Conservation (phyloP, 768 basidiomycete genomes). For the Calocybe gangraenosa region DNA sequence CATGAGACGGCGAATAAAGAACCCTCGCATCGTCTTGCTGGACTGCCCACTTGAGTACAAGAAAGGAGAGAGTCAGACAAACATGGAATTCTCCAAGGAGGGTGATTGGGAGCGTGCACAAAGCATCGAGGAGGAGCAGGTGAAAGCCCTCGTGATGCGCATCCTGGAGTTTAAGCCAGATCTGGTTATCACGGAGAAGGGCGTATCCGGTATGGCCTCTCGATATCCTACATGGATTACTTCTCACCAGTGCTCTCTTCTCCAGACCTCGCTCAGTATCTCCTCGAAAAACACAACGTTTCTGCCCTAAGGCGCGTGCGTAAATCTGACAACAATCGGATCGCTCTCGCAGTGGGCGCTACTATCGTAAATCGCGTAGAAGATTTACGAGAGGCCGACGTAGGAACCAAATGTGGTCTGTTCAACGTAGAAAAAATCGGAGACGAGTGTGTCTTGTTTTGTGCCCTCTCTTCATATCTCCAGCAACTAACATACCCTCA, state of each 20-base stretch:
- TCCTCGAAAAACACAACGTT: slow-evolving; percentile 82
- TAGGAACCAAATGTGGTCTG: slow-evolving; percentile 92
- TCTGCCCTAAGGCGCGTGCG: slow-evolving; percentile 96
- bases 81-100: slow-evolving; percentile 96
- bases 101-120: slow-evolving; percentile 89
- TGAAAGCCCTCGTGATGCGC: slow-evolving; percentile 79
- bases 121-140: slow-evolving; percentile 96
- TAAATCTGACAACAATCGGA: slow-evolving; percentile 98
- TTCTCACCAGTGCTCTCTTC: not conserved
- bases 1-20: slow-evolving; percentile 88
- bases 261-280: slow-evolving; percentile 88
- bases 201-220: slow-evolving; percentile 74
- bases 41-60: slow-evolving; percentile 99
- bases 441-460: slow-evolving; percentile 84
- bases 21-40: slow-evolving; percentile 83
- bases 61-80: slow-evolving; percentile 97
- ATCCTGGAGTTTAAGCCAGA: slow-evolving; percentile 94
- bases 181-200: slow-evolving; percentile 95
- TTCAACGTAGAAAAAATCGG: slow-evolving; percentile 97
- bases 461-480: not conserved
- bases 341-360: slow-evolving; percentile 91
- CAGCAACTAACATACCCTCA: not conserved
- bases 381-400: slow-evolving; percentile 86
- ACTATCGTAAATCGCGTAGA: slow-evolving; percentile 97
- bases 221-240: not conserved